Evolutionary conservation across 495 filamentous ascomycete species (phyloP), one percentile per base, ranked within the genome.

Genomic region (Daldinia grandis): DNA sequence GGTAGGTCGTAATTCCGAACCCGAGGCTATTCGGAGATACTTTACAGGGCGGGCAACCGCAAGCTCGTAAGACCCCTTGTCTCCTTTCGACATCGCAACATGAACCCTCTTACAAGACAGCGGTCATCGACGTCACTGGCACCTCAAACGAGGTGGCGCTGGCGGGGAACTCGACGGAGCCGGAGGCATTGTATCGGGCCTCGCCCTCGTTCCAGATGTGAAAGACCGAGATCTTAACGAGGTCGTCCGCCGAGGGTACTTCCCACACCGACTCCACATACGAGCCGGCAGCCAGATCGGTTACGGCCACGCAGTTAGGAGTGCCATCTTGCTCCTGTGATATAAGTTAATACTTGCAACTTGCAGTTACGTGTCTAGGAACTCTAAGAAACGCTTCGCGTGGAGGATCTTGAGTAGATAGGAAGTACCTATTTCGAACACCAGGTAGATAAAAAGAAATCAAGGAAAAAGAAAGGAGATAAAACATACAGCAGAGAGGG

Each of bases 111-210:
- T 28, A 71, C 25, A 58, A 31, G 3, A 64, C 54, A n/a, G 35
- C 69, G n/a, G 54, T 59, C n/a, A 72, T 1, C 42, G 30, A 50
- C 12, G 40, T 59, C 14, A 72, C 64, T 5, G 63, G 69, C 14
- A 72, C n/a, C 7, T 55, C 9, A 42, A 72, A 72, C 0, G 54
- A 7, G 9, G 44, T 42, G 30, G 35, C 12, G 49, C 2, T 9
- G 1, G 38, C 10, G 10, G 49, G 27, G 49, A 72, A 56, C 50
- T 68, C 64, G 17, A 37, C 24, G 10, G 24, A 47, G 1, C 64
- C 69, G 15, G 55, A 56, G 6, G 64, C 64, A 24, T 64, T 72
- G 69, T 50, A 72, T 15, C 55, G 31, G 15, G 55, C 17, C 8
- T 61, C 56, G 14, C 49, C 64, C n/a, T 55, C 10, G 12, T 17